Base-by-base conservation (phyloP, 2,329 filamentous ascomycete genomes). In the Colletotrichum zoysiae region DNA sequence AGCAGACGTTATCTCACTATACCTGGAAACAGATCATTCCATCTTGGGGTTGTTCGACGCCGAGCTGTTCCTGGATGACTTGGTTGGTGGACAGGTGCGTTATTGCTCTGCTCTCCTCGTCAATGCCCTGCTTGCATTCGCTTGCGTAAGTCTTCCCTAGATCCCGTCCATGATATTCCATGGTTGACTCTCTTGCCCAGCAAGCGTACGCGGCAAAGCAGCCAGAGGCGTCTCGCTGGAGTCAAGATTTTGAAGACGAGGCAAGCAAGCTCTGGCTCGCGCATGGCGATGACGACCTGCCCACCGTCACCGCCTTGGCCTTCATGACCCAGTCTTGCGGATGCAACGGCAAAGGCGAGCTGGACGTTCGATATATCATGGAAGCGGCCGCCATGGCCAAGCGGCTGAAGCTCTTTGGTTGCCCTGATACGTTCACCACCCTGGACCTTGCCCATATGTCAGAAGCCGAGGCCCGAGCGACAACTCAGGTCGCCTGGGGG, bases 21-120 rank as follows among this genome's bases (percentile, higher is more conserved):
- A 83, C 58, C 70, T 83, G 4, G 76, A 78, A 67, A 83, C 81
- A 2, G 82, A 84, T 12, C 81, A 83, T 69, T 80, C 82, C 0
- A 75, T 84, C 4, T 72, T 84, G n/a, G 81, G 80, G 1, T 67
- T 78, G 0, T 84, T 84, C 42, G 76, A 81, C 35, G 68, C 81
- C 0, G 46, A 76, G 38, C 69, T 82, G 1, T 82, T 84, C 48
- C 70, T 83, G 14, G 63, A 75, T 14, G 79, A 82, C 63, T 73
- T 83, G 5, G 67, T 79, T 3, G 64, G 73, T 18, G 65, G 75
- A 3, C 65, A 71, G 26, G 57, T 68, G 9, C 73, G 74, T 0
- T 80, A 78, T 62, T 84, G 82, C 53, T 82, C 81, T 4, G 71
- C 75, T 3, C 77, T 83, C 12, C 73, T 83, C 1, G 79, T 83